Evolutionary conservation across 2,329 filamentous ascomycete genomes (phyloP).

Genomic region (Fusarium sp.): DNA sequence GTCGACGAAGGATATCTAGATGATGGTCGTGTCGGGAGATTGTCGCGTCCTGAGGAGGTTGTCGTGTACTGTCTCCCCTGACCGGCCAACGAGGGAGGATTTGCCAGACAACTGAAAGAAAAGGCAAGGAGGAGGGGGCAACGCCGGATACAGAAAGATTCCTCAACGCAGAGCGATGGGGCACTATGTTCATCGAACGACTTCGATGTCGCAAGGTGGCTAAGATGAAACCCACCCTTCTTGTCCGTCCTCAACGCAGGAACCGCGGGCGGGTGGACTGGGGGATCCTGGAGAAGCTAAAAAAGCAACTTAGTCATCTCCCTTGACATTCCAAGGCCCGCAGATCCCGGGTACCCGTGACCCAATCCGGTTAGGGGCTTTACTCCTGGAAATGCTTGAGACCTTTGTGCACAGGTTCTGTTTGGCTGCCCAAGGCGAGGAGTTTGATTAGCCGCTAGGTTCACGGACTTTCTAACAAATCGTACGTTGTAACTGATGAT

Average conservation of each 20-base stretch:
- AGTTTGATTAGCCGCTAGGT: conserved; percentile 1
- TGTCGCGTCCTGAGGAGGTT: conserved; percentile 9
- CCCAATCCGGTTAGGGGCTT: conserved; percentile 11
- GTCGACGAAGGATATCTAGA: conserved; percentile 15
- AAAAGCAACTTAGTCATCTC: conserved; percentile 32
- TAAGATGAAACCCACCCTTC: conserved; percentile 24
- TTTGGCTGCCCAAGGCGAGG: background rate
- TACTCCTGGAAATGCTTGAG: background rate
- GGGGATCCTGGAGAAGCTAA: conserved; percentile 20
- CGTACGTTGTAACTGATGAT: conserved; percentile 4
- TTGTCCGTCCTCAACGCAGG: conserved; percentile 21
- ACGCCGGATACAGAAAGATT: conserved; percentile 7
- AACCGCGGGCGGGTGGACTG: conserved; percentile 17
- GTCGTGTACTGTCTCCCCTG: conserved; percentile 17
- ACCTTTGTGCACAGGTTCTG: conserved; percentile 8
- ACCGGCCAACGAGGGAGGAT: conserved; percentile 30
- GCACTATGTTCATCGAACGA: conserved; percentile 30
- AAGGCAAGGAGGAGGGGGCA: conserved; percentile 1
- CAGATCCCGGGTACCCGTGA: conserved; percentile 23
- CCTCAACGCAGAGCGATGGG: background rate
- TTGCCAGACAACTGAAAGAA: background rate
- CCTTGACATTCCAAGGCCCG: conserved; percentile 30
- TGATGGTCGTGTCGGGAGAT: conserved; percentile 2
- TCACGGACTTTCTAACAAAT: background rate
- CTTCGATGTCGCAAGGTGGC: conserved; percentile 27